Evolutionary conservation across 306 rosid genomes (phyloP).

Genomic region (Quercus dentata): DNA sequence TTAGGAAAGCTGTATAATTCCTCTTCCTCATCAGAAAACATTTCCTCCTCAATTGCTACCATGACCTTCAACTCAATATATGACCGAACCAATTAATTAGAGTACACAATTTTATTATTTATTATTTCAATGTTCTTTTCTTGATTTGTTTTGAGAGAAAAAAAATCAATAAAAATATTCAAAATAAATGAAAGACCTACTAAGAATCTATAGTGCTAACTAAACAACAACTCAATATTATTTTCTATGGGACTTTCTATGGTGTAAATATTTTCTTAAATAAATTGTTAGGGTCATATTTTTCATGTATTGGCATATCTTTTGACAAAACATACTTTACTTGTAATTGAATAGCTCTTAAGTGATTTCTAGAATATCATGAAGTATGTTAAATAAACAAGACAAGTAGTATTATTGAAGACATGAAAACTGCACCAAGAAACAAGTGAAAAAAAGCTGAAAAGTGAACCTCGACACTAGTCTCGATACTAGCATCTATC

Average conservation of each 20-base stretch:
- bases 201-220: neutral
- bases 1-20: constrained; percentile 34
- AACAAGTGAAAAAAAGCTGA: too few species aligned
- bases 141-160: neutral
- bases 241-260: neutral
- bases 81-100: constrained; percentile 46
- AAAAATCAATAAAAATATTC: constrained; percentile 1
- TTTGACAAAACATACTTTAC: too few species aligned
- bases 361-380: too few species aligned
- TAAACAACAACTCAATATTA: neutral
- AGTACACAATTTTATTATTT: neutral
- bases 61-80: constrained; percentile 72
- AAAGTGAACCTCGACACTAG: too few species aligned
- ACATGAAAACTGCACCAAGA: too few species aligned
- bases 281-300: neutral
- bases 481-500: too few species aligned
- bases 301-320: too few species aligned
- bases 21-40: constrained; percentile 35
- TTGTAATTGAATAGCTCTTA: too few species aligned
- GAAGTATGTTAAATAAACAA: too few species aligned
- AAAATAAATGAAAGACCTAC: neutral
- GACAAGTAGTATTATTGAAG: too few species aligned
- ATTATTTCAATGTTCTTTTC: neutral
- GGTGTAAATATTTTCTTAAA: neutral
- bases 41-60: constrained; percentile 40